Evolutionary conservation across 2,329 filamentous ascomycete species (phyloP), one percentile per base, ranked within the genome.

Genomic region (Botryosphaeria dothidea): DNA sequence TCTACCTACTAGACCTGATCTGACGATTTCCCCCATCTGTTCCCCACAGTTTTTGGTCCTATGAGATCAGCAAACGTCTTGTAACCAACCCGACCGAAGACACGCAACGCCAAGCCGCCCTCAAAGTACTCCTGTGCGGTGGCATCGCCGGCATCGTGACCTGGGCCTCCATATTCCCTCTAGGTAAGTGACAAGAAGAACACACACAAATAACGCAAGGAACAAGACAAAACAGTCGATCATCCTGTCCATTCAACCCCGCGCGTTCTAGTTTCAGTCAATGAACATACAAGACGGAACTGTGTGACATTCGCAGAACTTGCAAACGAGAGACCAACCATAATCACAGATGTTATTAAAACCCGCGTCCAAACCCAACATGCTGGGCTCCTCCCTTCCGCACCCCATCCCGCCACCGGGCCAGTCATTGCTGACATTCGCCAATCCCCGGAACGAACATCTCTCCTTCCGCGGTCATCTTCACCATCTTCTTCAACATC

Each of bases 81-180:
- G 27, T 57, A 27, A 80, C 80, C 19, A 79, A 78, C 5, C 71
- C 74, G 17, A 66, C 73, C 2, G 68, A 79, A 54, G 81, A 84
- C 64, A 79, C 78, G 13, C 77, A 84, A 21, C 73, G 83, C 78
- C 72, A 82, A 60, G 76, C 80, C 61, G 85, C 88, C 1, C 78
- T 85, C 38, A 90, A 88, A 69, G 85, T 92, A 19, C 79, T 98
- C 5, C 77, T 97, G 0, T 96, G 92, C 70, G 94, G 94, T 51
- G 94, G 94, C 0, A 75, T 97, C 57, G 93, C 94, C 5, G 94
- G 94, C 0, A 86, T 97, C 21, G 86, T 91, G 43, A 96, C 93
- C 0, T 98, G 94, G 94, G 88, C 87, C 4, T 94, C 90, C 65
- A 88, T 98, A 29, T 98, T 97, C 70, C 94, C 94, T 0, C 79